Evolutionary conservation across 192 early-diverging fungal genomes (phyloP).

Genomic region (Allomyces arbusculus): DNA sequence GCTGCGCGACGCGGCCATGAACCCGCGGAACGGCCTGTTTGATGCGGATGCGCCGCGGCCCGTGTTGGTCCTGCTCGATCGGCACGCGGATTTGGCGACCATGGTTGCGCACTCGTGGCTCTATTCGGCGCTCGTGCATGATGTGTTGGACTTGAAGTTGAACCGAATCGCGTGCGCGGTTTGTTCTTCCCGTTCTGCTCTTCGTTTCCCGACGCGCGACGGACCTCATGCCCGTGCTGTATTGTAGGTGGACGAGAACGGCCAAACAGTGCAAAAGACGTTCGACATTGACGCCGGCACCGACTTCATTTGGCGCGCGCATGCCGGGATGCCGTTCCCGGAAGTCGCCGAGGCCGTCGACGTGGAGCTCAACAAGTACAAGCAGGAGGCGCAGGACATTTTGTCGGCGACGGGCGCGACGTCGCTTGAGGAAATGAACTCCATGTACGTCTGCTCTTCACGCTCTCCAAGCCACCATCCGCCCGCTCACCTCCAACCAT

Average conservation of each 20-base stretch:
- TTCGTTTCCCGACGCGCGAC: not conserved
- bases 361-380: conserved; percentile 78
- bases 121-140: conserved; percentile 89
- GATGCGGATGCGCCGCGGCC: conserved; percentile 4
- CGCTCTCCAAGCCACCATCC: not conserved
- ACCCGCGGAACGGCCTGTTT: conserved; percentile 69
- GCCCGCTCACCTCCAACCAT: not conserved
- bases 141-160: conserved; percentile 78
- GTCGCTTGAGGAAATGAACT: conserved; percentile 58
- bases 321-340: conserved; percentile 82
- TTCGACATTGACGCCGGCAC: conserved; percentile 64
- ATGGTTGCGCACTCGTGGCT: conserved; percentile 98
- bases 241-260: conserved; percentile 6
- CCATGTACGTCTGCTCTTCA: conserved; percentile 22
- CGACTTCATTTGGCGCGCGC: conserved; percentile 89
- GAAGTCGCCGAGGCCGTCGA: conserved; percentile 94
- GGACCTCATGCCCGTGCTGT: not conserved
- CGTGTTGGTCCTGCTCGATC: conserved; percentile 75
- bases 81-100: conserved; percentile 72
- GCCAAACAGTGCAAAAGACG: conserved; percentile 36
- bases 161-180: conserved; percentile 59
- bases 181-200: conserved; percentile 6
- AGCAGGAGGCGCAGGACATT: conserved; percentile 81
- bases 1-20: conserved; percentile 80
- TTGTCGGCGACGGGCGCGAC: conserved; percentile 64